Evolutionary conservation across 345 rosid species (phyloP).

Genomic region (Carallia brachiata): DNA sequence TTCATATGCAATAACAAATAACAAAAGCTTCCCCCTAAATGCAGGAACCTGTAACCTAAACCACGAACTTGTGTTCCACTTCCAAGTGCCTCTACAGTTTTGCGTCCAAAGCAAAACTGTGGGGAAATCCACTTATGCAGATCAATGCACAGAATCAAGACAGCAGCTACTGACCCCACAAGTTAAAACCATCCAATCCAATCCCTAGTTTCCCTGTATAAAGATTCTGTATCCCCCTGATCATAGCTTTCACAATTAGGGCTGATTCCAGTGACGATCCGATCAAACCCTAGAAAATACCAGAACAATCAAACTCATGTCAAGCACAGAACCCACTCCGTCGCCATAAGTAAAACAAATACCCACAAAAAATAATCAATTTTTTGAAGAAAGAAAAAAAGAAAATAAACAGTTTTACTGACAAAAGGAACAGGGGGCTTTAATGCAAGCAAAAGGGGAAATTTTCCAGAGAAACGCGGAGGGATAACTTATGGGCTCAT

Average conservation of each 20-base stretch:
- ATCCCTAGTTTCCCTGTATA: constrained; percentile 19
- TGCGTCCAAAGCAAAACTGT: neutral
- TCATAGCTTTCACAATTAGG: constrained; percentile 41
- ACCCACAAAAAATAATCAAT: neutral
- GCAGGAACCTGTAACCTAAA: constrained; percentile 17
- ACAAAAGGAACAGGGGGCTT: neutral
- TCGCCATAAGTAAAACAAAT: neutral
- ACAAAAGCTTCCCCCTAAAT: constrained; percentile 22
- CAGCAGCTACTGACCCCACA: constrained; percentile 20
- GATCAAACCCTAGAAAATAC: constrained; percentile 45
- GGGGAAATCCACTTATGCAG: constrained; percentile 19
- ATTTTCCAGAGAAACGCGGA: constrained; percentile 6
- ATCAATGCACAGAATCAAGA: constrained; percentile 24
- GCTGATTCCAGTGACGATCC: constrained; percentile 37
- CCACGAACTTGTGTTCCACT: constrained; percentile 7
- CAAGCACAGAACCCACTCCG: constrained; percentile 22
- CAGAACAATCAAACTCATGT: constrained; percentile 16
- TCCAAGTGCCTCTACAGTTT: neutral
- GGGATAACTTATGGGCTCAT: constrained; percentile 19
- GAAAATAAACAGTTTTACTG: constrained; percentile 1
- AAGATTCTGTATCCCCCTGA: constrained; percentile 19
- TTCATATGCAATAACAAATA: constrained; percentile 26
- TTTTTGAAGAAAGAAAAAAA: neutral
- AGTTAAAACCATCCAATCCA: constrained; percentile 16
- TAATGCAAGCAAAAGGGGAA: neutral